Base-by-base conservation (phyloP, 1,139 yeast species). In the Kodamaea anthophila region DNA sequence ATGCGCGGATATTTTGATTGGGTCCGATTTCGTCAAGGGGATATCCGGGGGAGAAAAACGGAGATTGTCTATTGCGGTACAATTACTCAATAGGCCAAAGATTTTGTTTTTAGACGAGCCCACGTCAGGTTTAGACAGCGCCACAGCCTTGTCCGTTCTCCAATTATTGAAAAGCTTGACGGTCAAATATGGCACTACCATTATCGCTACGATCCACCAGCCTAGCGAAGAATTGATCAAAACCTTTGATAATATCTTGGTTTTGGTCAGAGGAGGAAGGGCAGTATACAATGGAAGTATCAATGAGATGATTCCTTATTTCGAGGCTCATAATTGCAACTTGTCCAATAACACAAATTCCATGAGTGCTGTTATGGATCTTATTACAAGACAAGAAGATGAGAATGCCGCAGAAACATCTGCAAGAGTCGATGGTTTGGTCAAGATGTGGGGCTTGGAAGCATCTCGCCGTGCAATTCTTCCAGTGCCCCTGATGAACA, bases 41-140 rank as follows among this genome's bases (percentile, higher is more conserved):
- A 70, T 85, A 5, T 79, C 91, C 18, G 95, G 95, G 9, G 95
- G 94, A 33, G 94, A 85, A 46, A 82, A 81, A 44, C 61, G 94
- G 45, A 68, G 95, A 41, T 84, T 85, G 2, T 77, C 91, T 0
- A 84, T 85, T 51, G 91, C 91, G 2, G 72, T 81, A 26, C 94
- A 85, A 49, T 58, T 85, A 23, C 58, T 84, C 22, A 77, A 78
- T 32, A 74, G 74, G 32, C 93, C 94, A 0, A 77, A 77, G 39
- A 68, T 85, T 18, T 54, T 85, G 28, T 67, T 84, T 33, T 56
- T 85, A 23, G 96, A 86, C 54, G 96, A 86, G 43, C 95, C 95
- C 1, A 85, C 95, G 0, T 82, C 94, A 1, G 95, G 96, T 0
- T 61, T 86, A 14, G 95, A 86, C 51, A 74, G 91, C 13, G 75